Evolutionary conservation across 1,139 yeast species (phyloP).

Genomic region (Diutina siamensis): DNA sequence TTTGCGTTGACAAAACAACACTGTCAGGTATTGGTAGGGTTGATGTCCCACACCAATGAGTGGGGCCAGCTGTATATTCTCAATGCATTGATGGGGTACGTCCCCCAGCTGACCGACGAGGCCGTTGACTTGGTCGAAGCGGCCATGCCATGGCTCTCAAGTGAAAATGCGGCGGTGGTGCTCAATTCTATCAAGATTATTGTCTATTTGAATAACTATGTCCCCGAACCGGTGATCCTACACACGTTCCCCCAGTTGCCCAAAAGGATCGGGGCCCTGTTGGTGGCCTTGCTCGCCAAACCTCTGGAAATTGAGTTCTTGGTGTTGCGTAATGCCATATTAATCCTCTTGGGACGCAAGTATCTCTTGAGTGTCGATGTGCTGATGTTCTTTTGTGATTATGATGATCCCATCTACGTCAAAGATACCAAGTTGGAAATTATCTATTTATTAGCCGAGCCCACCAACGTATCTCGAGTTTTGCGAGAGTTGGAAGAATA

Average conservation of each 20-base stretch:
- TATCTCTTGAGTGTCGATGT: slow-evolving; percentile 56
- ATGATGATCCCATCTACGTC: slow-evolving; percentile 78
- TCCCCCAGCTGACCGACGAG: slow-evolving; percentile 57
- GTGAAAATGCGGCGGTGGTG: slow-evolving; percentile 74
- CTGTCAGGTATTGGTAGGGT: slow-evolving; percentile 38
- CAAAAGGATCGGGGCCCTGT: slow-evolving; percentile 56
- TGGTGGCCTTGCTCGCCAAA: slow-evolving; percentile 60
- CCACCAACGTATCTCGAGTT: slow-evolving; percentile 47
- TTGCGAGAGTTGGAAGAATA: slow-evolving; percentile 72
- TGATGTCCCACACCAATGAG: slow-evolving; percentile 51
- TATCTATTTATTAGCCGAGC: slow-evolving; percentile 66
- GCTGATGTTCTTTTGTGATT: slow-evolving; percentile 68
- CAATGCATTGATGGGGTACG: slow-evolving; percentile 54
- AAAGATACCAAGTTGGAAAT: slow-evolving; percentile 87
- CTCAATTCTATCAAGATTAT: slow-evolving; percentile 65
- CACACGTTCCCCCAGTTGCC: slow-evolving; percentile 35
- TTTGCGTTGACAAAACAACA: slow-evolving; percentile 47
- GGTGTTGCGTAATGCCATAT: slow-evolving; percentile 68
- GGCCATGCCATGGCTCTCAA: slow-evolving; percentile 66
- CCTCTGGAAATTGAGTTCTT: slow-evolving; percentile 81
- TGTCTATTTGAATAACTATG: slow-evolving; percentile 61
- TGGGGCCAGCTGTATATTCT: slow-evolving; percentile 75
- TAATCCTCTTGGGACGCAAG: slow-evolving; percentile 58
- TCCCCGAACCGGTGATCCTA: slow-evolving; percentile 22
- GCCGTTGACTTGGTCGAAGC: slow-evolving; percentile 59